Evolutionary conservation across 148 eudicot species (phyloP).

Genomic region (Camellia japonica): DNA sequence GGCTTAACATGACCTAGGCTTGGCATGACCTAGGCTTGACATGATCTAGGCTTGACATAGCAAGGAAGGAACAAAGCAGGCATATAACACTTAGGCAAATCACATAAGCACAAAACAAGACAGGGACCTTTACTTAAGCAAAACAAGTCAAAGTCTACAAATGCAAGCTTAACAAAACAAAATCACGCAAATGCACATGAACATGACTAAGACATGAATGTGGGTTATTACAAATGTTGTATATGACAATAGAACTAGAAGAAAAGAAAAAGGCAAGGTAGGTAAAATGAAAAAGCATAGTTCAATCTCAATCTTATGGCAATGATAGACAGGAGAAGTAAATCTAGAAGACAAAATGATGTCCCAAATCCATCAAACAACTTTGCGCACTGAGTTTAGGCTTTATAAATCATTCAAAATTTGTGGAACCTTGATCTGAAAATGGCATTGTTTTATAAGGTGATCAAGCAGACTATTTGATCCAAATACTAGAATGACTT

Average conservation of each 20-base stretch:
- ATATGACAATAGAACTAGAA: neutral
- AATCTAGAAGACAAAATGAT: neutral
- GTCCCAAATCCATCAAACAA: neutral
- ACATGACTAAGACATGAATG: too few relatives aligned
- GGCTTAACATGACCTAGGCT: too few relatives aligned
- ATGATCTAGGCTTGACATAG: too few relatives aligned
- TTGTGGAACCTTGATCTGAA: neutral
- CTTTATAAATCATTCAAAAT: neutral
- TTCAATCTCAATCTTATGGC: neutral
- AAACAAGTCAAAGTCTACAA: too few relatives aligned
- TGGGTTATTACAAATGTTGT: neutral
- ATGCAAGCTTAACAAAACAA: too few relatives aligned
- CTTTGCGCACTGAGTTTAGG: neutral
- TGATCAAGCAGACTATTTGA: constrained; percentile 83
- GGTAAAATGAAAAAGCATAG: neutral
- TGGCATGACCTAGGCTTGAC: too few relatives aligned
- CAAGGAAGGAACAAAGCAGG: too few relatives aligned
- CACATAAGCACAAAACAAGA: too few relatives aligned
- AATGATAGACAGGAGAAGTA: neutral
- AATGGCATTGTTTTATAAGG: constrained; percentile 32
- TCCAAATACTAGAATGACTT: constrained; percentile 73
- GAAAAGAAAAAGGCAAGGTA: neutral
- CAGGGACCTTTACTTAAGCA: too few relatives aligned
- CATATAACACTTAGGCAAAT: too few relatives aligned
- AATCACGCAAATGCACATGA: too few relatives aligned